Conservation (phyloP, 192 early-diverging fungal genomes). For the Allomyces javanicus region DNA sequence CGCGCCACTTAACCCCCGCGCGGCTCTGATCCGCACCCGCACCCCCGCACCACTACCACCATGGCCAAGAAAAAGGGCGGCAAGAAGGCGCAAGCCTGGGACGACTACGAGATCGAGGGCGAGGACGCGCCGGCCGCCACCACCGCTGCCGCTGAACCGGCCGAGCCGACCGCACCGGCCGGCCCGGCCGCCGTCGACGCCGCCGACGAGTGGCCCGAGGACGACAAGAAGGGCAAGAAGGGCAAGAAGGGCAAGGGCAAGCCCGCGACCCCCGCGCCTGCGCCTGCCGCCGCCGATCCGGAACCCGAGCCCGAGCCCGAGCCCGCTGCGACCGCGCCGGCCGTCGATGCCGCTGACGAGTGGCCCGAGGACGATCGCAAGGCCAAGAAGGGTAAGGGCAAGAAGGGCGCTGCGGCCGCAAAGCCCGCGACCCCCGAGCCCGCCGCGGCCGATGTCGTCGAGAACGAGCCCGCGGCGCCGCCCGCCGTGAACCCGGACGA, state of each 20-base stretch:
- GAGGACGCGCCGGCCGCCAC: not conserved
- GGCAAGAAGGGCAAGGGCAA: not conserved
- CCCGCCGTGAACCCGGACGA: not conserved
- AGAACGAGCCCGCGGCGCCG: slow-evolving; percentile 10
- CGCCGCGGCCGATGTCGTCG: slow-evolving; percentile 13
- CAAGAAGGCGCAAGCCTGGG: slow-evolving; percentile 2
- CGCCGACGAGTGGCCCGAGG: slow-evolving; percentile 12
- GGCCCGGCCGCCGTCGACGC: not conserved
- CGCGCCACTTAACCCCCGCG: too few species aligned
- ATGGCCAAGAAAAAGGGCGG: slow-evolving; percentile 6
- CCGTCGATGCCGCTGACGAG: slow-evolving; percentile 3
- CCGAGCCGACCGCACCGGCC: not conserved
- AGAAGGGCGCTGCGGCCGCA: slow-evolving; percentile 27
- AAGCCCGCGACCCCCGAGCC: slow-evolving; percentile 4
- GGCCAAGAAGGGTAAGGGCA: slow-evolving; percentile 28
- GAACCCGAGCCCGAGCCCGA: slow-evolving; percentile 11
- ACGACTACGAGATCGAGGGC: not conserved
- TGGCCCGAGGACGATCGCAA: slow-evolving; percentile 7
- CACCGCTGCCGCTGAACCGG: not conserved
- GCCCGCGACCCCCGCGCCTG: too few species aligned
- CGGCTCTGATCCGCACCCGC: too few species aligned
- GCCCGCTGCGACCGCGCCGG: not conserved
- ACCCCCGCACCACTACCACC: too few species aligned
- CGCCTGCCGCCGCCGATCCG: slow-evolving; percentile 3
- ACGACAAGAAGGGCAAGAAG: not conserved